Base-by-base conservation (phyloP, 345 rosid genomes). In the Punica granatum region DNA sequence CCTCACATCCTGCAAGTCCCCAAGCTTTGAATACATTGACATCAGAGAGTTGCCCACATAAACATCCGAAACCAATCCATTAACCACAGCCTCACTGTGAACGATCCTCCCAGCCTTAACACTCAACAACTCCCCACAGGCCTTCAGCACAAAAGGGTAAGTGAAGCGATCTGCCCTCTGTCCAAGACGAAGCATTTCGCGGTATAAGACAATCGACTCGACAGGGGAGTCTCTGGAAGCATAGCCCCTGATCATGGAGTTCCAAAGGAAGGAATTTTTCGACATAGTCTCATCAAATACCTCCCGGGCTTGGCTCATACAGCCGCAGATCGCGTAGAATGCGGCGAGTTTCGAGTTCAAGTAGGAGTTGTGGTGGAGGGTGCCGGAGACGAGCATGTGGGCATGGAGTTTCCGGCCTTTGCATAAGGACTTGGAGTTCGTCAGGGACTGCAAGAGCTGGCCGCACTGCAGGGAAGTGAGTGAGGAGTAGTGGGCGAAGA, bases 241-340 rank as follows among this genome's bases (percentile, higher is more conserved):
- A 37, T 71, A 76, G 6, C 78, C 78, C 64, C 72, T 56, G 43
- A 80, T 71, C 74, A 72, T 42, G 28, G 63, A 74, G 59, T 74
- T 69, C 74, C 83, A 72, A 68, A 69, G 71, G 67, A 73, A 76
- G 28, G 78, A 63, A 58, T 63, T 76, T 60, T 73, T 76, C 31
- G 33, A 36, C 28, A 63, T 42, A 44, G 69, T 62, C n/a, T 51
- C 44, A 41, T 79, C 72, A 70, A 70, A 70, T 21, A 72, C 41
- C 10, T 46, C 19, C 31, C 46, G 68, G 48, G 78, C 78, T 32
- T 56, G 32, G 0, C 32, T 31, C 72, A 76, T 36, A 1, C 32
- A 59, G 53, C 79, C 73, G n/a, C 75, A 59, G 34, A 32, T 32
- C 19, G 79, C 75, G 37, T 72, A 76, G 34, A 72, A 76, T n/a